A percentile compares a stretch with the other conserved stretches of the same genome.
These are phyloP conservation scores for Chrysanthemum makinoi DNA, from an alignment of 129 eudicot species.

Conservation along the genomic window DNA sequence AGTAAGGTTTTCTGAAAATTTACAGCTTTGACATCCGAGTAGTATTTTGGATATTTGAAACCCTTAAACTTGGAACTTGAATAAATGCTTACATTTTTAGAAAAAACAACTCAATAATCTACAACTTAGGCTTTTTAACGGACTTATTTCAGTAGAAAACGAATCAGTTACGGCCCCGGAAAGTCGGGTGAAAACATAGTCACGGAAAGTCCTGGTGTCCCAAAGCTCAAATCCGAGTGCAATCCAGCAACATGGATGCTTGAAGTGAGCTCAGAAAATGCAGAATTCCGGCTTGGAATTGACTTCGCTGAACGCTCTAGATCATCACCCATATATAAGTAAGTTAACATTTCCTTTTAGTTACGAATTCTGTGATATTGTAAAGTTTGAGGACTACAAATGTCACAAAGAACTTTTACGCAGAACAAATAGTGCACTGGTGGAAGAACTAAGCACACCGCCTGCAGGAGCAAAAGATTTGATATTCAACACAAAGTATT, in stretches of 20 bases:
- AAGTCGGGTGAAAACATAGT: too few species aligned
- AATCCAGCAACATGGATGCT: conserved; percentile 88
- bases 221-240: conserved; percentile 45
- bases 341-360: conserved; percentile 9
- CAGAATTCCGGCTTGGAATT: conserved; percentile 50
- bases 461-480: conserved; percentile 61
- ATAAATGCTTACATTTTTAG: too few species aligned
- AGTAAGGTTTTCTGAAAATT: too few species aligned
- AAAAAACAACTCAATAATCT: too few species aligned
- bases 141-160: too few species aligned
- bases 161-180: too few species aligned
- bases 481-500: conserved; percentile 51
- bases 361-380: neutral
- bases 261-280: conserved; percentile 59
- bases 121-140: too few species aligned
- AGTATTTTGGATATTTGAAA: too few species aligned
- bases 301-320: conserved; percentile 57
- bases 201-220: conserved; percentile 66
- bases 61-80: too few species aligned
- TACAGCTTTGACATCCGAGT: too few species aligned
- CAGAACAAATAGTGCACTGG: conserved; percentile 45
- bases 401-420: neutral
- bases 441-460: conserved; percentile 59
- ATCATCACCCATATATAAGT: conserved; percentile 47
- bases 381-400: neutral